These are phyloP conservation scores for Aschersonia sp. DNA, from an alignment of 2,329 filamentous ascomycete species.

Conservation along the genomic window DNA sequence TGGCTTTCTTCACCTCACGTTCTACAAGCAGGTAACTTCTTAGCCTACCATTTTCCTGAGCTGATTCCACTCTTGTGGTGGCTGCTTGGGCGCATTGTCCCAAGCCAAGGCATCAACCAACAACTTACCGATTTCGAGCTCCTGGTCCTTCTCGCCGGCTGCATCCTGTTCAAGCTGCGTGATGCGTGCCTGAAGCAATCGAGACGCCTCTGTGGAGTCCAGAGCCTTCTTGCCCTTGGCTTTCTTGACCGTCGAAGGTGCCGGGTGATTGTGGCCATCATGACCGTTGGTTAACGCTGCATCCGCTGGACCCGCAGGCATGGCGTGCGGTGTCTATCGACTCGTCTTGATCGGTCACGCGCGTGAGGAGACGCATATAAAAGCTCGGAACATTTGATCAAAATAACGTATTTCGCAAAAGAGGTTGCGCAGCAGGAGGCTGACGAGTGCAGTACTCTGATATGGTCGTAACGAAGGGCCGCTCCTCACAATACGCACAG, in stretches of 20 bases:
- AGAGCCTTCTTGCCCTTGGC: conserved; percentile 70
- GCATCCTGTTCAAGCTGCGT: conserved; percentile 90
- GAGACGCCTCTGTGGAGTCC: conserved; percentile 80
- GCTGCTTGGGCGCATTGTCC: background rate
- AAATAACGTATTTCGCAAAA: too few relatives aligned
- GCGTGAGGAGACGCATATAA: conserved; percentile 6
- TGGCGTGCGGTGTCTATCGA: conserved; percentile 11
- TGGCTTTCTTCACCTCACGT: conserved; percentile 86
- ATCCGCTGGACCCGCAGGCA: conserved; percentile 26
- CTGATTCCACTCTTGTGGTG: background rate
- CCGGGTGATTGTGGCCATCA: conserved; percentile 21
- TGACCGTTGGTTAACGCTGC: conserved; percentile 26
- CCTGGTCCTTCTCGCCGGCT: conserved; percentile 86
- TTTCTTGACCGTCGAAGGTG: conserved; percentile 49
- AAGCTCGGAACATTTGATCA: conserved; percentile 1
- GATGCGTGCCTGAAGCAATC: conserved; percentile 83
- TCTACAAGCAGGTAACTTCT: conserved; percentile 32
- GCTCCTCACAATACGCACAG: too few relatives aligned
- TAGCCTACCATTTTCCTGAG: too few relatives aligned
- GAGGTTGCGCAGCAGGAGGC: too few relatives aligned
- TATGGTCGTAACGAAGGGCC: too few relatives aligned
- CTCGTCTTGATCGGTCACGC: conserved; percentile 4
- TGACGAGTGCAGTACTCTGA: too few relatives aligned
- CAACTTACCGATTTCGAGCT: conserved; percentile 74
- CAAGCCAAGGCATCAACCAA: background rate